phyloP scores from a whole-genome alignment of 2,329 filamentous ascomycete species.

The Hymenoscyphus infarciens region DNA sequence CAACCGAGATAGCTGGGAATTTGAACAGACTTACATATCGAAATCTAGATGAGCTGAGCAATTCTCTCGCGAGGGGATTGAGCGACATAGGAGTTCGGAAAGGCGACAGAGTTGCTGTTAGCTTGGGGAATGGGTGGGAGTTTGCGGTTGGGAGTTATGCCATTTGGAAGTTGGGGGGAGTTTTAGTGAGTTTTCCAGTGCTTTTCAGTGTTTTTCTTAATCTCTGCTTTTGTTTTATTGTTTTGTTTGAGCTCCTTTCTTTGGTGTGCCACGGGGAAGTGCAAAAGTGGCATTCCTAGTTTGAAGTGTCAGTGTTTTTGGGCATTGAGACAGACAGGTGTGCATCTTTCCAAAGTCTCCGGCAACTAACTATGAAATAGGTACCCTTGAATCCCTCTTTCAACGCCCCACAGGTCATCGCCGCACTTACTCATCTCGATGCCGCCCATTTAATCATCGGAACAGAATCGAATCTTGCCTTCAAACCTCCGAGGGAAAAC shows the following conservation, averaged over 20 bases:
- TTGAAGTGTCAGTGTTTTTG: not conserved
- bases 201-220: not conserved
- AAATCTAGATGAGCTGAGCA: conserved; percentile 71
- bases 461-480: conserved; percentile 81
- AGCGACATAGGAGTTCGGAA: conserved; percentile 69
- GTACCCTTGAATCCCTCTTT: conserved; percentile 92
- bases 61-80: conserved; percentile 69
- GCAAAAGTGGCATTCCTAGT: not conserved
- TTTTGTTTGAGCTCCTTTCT: not conserved
- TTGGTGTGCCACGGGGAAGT: no score
- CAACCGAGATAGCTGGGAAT: not conserved
- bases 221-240: not conserved
- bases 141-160: conserved; percentile 86
- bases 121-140: conserved; percentile 79
- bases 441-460: conserved; percentile 75
- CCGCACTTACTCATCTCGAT: conserved; percentile 73
- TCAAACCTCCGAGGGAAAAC: conserved; percentile 59
- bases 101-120: conserved; percentile 81
- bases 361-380: conserved; percentile 34
- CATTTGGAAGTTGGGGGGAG: conserved; percentile 87
- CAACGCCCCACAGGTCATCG: conserved; percentile 71
- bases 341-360: not conserved
- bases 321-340: no score
- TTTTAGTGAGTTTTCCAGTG: conserved; percentile 54
- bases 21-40: conserved; percentile 60